Percentiles rank a stretch among this genome's conserved stretches.
phyloP scores from a whole-genome alignment of 2,329 filamentous ascomycete genomes.

The Aspergillus quadrilineatus region DNA sequence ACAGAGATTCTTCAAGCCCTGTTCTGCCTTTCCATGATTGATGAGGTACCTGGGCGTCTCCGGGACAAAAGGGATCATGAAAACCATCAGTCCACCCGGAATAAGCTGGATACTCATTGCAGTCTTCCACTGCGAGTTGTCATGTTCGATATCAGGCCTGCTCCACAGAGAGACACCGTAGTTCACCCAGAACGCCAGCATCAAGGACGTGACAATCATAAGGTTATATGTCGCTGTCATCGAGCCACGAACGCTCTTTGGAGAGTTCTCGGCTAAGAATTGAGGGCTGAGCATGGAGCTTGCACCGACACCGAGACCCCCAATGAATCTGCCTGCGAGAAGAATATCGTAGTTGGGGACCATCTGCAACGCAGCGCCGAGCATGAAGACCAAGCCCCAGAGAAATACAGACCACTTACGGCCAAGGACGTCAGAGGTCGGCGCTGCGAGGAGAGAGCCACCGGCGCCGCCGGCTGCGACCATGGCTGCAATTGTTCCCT shows the following conservation, averaged over 20 bases:
- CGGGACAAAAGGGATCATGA: constrained; percentile 9
- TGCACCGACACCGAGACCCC: constrained; percentile 16
- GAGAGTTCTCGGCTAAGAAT: constrained; percentile 44
- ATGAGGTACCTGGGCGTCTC: constrained; percentile 8
- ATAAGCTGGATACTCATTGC: constrained; percentile 11
- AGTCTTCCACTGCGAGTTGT: constrained; percentile 1
- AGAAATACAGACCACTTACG: constrained; percentile 10
- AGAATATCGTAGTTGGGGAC: constrained; percentile 24
- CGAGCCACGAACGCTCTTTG: constrained; percentile 27
- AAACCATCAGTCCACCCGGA: background rate
- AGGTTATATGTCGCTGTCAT: constrained; percentile 7
- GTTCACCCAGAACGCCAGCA: constrained; percentile 10
- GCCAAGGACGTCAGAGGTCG: constrained; percentile 1
- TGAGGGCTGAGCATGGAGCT: constrained; percentile 43
- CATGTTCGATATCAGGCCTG: background rate
- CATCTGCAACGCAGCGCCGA: constrained; percentile 9
- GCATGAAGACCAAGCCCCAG: constrained; percentile 1
- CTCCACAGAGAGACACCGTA: constrained; percentile 7
- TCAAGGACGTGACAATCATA: constrained; percentile 3
- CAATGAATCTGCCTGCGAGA: constrained; percentile 7
- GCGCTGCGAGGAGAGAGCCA: constrained; percentile 1
- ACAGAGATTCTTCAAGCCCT: constrained; percentile 9
- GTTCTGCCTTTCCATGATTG: constrained; percentile 2
- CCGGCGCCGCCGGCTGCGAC: constrained; percentile 5
- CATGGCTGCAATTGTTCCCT: constrained; percentile 10